A percentile compares a stretch with the other conserved stretches of the same genome.
These are phyloP conservation scores for Zarea fungicola DNA, from an alignment of 2,329 filamentous ascomycete species.

Conservation along the genomic window DNA sequence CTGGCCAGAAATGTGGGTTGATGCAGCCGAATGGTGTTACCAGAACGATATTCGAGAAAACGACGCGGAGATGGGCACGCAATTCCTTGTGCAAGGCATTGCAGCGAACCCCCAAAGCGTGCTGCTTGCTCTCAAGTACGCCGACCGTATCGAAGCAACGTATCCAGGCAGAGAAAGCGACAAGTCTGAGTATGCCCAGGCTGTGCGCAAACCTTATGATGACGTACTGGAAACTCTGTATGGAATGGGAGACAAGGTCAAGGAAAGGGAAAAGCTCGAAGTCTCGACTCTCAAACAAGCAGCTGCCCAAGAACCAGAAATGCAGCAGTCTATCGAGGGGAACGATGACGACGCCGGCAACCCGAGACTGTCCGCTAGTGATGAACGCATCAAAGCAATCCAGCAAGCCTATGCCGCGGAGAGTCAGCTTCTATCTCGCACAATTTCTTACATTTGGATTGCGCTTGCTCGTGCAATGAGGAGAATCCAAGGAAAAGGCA, in stretches of 20 bases:
- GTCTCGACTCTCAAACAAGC: constrained; percentile 53
- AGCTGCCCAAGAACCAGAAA: constrained; percentile 31
- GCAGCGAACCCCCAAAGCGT: constrained; percentile 91
- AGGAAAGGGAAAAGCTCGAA: constrained; percentile 56
- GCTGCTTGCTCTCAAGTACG: constrained; percentile 81
- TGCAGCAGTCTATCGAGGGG: constrained; percentile 34
- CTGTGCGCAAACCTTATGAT: constrained; percentile 79
- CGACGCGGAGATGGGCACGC: constrained; percentile 56
- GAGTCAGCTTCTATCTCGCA: constrained; percentile 70
- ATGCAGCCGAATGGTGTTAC: constrained; percentile 89
- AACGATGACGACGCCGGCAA: constrained; percentile 47
- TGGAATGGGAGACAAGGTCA: constrained; percentile 69
- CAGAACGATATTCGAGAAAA: constrained; percentile 64
- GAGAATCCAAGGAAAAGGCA: constrained; percentile 81
- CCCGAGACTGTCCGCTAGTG: constrained; percentile 50
- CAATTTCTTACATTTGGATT: constrained; percentile 92
- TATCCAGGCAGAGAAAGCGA: constrained; percentile 73
- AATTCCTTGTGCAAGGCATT: constrained; percentile 77
- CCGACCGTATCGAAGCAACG: constrained; percentile 77
- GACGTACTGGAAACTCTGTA: constrained; percentile 84
- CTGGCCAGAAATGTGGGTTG: constrained; percentile 94
- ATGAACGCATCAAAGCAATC: constrained; percentile 58
- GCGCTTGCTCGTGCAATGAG: constrained; percentile 90
- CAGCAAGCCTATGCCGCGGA: constrained; percentile 67
- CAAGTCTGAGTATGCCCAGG: constrained; percentile 68